Evolutionary conservation across 2,329 filamentous ascomycete species (phyloP).

Genomic region (Colletotrichum incanum): DNA sequence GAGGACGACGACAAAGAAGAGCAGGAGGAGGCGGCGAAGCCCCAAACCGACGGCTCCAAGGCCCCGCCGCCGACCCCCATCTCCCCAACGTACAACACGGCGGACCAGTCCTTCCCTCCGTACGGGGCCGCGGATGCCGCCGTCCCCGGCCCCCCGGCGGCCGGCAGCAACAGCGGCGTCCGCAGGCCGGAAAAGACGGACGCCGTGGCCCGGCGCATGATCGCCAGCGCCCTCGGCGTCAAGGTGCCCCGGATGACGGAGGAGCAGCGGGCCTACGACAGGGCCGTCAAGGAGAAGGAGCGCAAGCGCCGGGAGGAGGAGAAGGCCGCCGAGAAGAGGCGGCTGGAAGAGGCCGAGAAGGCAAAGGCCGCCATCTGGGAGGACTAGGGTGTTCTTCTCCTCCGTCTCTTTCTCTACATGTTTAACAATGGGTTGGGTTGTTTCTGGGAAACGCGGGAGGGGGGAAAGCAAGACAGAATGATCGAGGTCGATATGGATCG

Average conservation of each 20-base stretch:
- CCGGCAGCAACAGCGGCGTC: constrained; percentile 45
- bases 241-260: constrained; percentile 86
- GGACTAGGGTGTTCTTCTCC: constrained; percentile 61
- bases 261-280: constrained; percentile 90
- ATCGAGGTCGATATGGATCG: not conserved
- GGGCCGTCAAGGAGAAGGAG: constrained; percentile 86
- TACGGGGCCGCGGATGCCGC: constrained; percentile 43
- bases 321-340: constrained; percentile 73
- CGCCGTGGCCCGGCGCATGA: constrained; percentile 89
- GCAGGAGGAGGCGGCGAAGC: constrained; percentile 46
- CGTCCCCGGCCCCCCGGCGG: constrained; percentile 9
- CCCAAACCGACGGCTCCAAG: constrained; percentile 50
- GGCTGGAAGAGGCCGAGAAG: constrained; percentile 77
- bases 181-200: constrained; percentile 90
- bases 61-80: constrained; percentile 80
- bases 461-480: not conserved
- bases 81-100: constrained; percentile 62
- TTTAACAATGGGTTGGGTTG: not conserved
- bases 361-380: constrained; percentile 93
- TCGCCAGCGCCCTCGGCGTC: constrained; percentile 89
- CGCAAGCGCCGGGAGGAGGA: constrained; percentile 82
- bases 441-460: not conserved
- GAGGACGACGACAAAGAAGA: constrained; percentile 46
- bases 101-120: constrained; percentile 45
- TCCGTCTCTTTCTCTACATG: not conserved